Conservation (phyloP, 495 filamentous ascomycete genomes). For the Penicillium roqueforti region DNA sequence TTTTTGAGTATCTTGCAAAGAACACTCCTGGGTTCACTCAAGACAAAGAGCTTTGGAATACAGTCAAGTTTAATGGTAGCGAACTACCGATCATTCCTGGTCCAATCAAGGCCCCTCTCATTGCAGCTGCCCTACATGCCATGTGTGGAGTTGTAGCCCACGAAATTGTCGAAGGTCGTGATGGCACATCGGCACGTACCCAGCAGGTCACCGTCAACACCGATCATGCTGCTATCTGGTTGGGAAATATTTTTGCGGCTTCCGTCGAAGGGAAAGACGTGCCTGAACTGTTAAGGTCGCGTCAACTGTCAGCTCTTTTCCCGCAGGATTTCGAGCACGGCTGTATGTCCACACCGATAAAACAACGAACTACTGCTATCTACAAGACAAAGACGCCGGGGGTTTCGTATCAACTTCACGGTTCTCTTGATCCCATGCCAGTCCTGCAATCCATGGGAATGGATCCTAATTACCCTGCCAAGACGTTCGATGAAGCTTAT, state of each 20-base stretch:
- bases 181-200: constrained; percentile 11
- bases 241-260: constrained; percentile 20
- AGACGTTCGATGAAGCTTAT: constrained; percentile 10
- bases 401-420: constrained; percentile 32
- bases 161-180: constrained; percentile 26
- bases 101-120: constrained; percentile 22
- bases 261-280: constrained; percentile 19
- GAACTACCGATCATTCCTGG: constrained; percentile 25
- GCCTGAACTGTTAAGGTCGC: constrained; percentile 1
- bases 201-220: constrained; percentile 22
- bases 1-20: constrained; percentile 24
- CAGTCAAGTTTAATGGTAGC: constrained; percentile 24
- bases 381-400: constrained; percentile 21
- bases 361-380: constrained; percentile 18
- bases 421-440: constrained; percentile 18
- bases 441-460: constrained; percentile 17
- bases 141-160: constrained; percentile 29
- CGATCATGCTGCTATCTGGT: constrained; percentile 31
- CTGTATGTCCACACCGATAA: constrained; percentile 4
- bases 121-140: constrained; percentile 28
- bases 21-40: constrained; percentile 26
- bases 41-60: constrained; percentile 21
- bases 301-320: constrained; percentile 11
- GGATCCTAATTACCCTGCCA: constrained; percentile 8
- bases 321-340: constrained; percentile 18